phyloP scores from a whole-genome alignment of 2,329 filamentous ascomycete genomes.

The Phoma herbarum region DNA sequence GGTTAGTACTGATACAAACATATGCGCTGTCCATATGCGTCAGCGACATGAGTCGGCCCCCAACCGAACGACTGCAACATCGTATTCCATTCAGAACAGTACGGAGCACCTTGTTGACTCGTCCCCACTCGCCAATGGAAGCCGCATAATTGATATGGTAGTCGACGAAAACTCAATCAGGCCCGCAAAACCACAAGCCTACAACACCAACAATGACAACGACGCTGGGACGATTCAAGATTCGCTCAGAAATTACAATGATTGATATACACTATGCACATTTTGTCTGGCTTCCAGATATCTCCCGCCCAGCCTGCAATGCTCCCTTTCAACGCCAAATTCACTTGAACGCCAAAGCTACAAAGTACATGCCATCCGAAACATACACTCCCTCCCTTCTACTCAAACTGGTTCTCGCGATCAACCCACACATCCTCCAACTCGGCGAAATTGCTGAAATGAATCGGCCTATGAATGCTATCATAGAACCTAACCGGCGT shows the following conservation, averaged over 20 bases:
- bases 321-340: slow-evolving; percentile 24
- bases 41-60: no score
- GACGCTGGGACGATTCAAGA: background rate
- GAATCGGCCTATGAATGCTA: slow-evolving; percentile 87
- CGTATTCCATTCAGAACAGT: no score
- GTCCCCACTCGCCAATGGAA: background rate
- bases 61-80: no score
- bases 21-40: no score
- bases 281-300: slow-evolving; percentile 21
- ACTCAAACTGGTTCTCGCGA: slow-evolving; percentile 91
- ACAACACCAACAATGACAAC: background rate
- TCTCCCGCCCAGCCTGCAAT: slow-evolving; percentile 14
- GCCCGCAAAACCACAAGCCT: background rate
- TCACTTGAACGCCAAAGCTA: slow-evolving; percentile 15
- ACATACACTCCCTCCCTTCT: slow-evolving; percentile 11
- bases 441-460: slow-evolving; percentile 98
- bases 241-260: slow-evolving; percentile 11
- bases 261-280: slow-evolving; percentile 37
- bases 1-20: background rate
- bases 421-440: slow-evolving; percentile 97
- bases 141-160: background rate
- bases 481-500: slow-evolving; percentile 89
- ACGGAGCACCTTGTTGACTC: no score
- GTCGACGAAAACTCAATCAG: background rate
- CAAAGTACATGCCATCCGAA: slow-evolving; percentile 6